Percentiles rank a stretch among this genome's conserved stretches.
phyloP scores from a whole-genome alignment of 768 basidiomycete species.

The Podaxis rugospora region DNA sequence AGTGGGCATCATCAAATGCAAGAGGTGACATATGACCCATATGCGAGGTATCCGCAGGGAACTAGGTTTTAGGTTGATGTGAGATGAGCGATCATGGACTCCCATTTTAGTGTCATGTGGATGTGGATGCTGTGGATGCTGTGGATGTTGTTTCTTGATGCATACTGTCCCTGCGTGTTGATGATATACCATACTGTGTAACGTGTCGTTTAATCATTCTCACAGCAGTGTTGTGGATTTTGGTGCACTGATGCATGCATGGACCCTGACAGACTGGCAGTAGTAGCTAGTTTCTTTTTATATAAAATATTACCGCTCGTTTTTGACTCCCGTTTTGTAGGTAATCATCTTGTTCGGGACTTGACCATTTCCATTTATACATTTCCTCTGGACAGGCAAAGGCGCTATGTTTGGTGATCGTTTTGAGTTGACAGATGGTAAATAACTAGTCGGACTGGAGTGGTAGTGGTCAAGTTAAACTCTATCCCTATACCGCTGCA shows the following conservation, averaged over 20 bases:
- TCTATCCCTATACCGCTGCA: background rate
- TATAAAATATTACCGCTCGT: background rate
- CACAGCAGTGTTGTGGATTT: background rate
- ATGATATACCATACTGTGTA: background rate
- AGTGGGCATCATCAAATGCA: constrained; percentile 1
- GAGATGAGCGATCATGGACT: background rate
- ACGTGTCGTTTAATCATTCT: background rate
- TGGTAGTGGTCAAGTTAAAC: background rate
- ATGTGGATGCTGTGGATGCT: background rate
- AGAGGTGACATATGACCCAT: constrained; percentile 27
- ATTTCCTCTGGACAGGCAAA: background rate
- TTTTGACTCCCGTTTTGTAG: background rate
- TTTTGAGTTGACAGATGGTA: too few relatives aligned
- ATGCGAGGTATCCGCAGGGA: constrained; percentile 20
- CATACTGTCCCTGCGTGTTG: background rate
- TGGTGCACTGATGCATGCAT: background rate
- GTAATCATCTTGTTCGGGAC: background rate
- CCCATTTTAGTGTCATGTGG: background rate
- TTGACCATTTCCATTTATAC: background rate
- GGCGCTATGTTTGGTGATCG: background rate
- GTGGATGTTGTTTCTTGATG: background rate
- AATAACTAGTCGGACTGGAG: too few relatives aligned
- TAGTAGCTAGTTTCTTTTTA: background rate
- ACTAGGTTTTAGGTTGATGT: background rate
- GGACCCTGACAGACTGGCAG: background rate